Evolutionary conservation across 2,329 filamentous ascomycete species (phyloP).

Genomic region (Trichoderma sp.): DNA sequence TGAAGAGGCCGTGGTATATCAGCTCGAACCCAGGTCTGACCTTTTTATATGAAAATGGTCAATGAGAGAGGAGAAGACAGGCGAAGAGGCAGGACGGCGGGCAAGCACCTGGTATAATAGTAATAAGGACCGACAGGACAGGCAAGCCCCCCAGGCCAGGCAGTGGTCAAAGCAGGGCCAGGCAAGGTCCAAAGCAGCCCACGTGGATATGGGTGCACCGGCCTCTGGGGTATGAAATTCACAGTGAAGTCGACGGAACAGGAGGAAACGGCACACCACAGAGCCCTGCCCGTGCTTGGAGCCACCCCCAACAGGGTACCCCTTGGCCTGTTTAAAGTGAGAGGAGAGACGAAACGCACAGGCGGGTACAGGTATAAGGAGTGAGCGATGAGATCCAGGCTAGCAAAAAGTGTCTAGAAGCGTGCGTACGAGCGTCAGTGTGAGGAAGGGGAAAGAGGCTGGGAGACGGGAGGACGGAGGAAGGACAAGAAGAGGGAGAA

Average conservation of each 20-base stretch:
- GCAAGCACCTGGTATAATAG: constrained; percentile 22
- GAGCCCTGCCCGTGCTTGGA: constrained; percentile 15
- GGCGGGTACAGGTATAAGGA: background rate
- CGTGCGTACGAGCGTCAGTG: background rate
- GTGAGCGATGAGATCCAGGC: background rate
- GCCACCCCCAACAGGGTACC: constrained; percentile 15
- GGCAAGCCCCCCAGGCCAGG: background rate
- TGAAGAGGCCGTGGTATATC: constrained; percentile 3
- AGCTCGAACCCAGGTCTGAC: constrained; percentile 13
- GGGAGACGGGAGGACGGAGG: too few relatives aligned
- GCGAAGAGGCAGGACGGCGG: constrained; percentile 9
- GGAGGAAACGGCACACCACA: constrained; percentile 18
- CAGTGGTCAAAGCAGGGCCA: constrained; percentile 17
- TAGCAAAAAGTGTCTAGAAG: background rate
- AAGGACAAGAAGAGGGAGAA: background rate
- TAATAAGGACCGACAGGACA: constrained; percentile 1
- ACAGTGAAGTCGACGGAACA: constrained; percentile 23
- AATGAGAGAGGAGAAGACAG: constrained; percentile 7
- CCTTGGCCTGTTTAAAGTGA: constrained; percentile 9
- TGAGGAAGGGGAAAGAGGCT: background rate
- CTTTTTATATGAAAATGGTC: constrained; percentile 10
- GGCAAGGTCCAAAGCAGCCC: constrained; percentile 15
- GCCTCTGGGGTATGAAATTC: constrained; percentile 26
- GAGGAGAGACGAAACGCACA: constrained; percentile 10
- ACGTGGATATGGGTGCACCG: constrained; percentile 23